phyloP scores from a whole-genome alignment of 768 basidiomycete species.

The Lyophyllum shimeji region DNA sequence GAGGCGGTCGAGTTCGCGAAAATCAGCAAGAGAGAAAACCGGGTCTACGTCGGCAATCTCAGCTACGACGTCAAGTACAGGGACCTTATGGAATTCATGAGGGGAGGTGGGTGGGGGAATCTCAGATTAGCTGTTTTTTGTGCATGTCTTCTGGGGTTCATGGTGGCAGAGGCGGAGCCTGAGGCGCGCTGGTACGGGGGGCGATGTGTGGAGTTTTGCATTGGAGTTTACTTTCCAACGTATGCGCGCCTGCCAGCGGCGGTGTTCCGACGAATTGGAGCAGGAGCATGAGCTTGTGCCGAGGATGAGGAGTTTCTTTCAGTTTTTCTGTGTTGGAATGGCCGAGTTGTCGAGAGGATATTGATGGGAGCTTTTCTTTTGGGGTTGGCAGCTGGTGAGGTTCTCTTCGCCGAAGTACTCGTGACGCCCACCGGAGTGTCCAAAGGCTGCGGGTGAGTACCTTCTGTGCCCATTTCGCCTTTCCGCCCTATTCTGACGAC shows the following conservation, averaged over 20 bases:
- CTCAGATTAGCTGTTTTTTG: conserved; percentile 58
- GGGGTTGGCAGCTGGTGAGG: conserved; percentile 97
- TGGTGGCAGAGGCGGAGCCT: conserved; percentile 19
- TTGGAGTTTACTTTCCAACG: conserved; percentile 22
- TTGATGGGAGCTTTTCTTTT: conserved; percentile 92
- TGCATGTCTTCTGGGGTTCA: conserved; percentile 34
- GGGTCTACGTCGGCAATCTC: conserved; percentile 98
- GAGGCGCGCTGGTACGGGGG: conserved; percentile 18
- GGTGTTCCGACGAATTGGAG: conserved; percentile 33
- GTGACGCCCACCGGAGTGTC: conserved; percentile 95
- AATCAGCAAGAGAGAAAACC: conserved; percentile 95
- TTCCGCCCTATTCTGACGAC: conserved; percentile 15
- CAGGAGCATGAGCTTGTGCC: conserved; percentile 36
- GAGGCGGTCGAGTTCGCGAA: conserved; percentile 96
- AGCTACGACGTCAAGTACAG: conserved; percentile 98
- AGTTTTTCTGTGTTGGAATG: conserved; percentile 45
- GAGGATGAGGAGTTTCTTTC: conserved; percentile 37
- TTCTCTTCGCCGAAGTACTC: conserved; percentile 99
- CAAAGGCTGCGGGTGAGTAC: conserved; percentile 96
- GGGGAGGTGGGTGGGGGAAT: conserved; percentile 98
- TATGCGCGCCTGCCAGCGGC: conserved; percentile 13
- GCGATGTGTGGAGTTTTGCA: conserved; percentile 14
- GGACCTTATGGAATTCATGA: conserved; percentile 99
- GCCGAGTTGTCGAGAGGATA: conserved; percentile 78
- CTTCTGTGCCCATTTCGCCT: not conserved